Evolutionary conservation across 441 rosid species (phyloP).

Genomic region (Croton laevigatus): DNA sequence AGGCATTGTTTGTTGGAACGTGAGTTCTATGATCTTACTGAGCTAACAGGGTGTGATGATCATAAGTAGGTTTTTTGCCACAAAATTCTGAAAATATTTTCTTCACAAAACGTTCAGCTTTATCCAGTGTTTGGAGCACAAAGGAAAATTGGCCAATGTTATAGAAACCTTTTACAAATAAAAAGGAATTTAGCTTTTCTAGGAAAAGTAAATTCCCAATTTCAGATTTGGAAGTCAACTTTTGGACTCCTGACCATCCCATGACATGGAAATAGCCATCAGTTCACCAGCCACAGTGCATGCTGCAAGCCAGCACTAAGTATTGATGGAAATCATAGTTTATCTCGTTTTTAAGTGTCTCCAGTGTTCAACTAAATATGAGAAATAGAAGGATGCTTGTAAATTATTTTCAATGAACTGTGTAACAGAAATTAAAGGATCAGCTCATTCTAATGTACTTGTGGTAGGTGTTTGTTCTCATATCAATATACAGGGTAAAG

Average conservation of each 20-base stretch:
- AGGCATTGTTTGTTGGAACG: not conserved
- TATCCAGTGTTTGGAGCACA: not conserved
- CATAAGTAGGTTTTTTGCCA: not conserved
- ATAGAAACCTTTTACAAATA: not conserved
- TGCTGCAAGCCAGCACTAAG: conserved; percentile 1
- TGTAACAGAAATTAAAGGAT: not conserved
- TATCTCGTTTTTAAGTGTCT: not conserved
- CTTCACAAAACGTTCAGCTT: not conserved
- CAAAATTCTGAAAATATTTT: not conserved
- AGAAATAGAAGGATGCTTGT: not conserved
- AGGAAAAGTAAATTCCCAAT: not conserved
- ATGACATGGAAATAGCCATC: not conserved
- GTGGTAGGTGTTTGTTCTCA: not conserved
- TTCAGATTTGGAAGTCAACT: not conserved
- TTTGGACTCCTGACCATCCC: not conserved
- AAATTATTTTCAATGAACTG: not conserved
- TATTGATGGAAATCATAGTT: not conserved
- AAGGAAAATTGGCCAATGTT: not conserved
- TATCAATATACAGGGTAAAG: not conserved
- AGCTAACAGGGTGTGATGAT: not conserved
- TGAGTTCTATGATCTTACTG: not conserved
- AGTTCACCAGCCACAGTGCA: not conserved
- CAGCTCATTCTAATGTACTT: not conserved
- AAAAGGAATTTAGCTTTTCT: not conserved
- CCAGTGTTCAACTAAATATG: not conserved